phyloP scores from a whole-genome alignment of 305 asterid genomes.

The Fraxinus xanthoxyloides region DNA sequence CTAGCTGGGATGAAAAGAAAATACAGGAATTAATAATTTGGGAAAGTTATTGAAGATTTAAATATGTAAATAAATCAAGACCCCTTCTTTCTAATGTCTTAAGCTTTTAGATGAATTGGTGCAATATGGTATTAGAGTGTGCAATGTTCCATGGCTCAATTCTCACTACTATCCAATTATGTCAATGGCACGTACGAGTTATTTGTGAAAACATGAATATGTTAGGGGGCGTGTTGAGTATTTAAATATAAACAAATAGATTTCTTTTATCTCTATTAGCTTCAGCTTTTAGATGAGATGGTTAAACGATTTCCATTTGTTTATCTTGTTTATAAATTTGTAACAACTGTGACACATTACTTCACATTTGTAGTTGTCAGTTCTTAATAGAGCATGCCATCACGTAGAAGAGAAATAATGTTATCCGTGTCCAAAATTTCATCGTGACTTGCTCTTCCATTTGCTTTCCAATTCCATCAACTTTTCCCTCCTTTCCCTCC shows the following conservation, averaged over 20 bases:
- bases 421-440: not conserved
- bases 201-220: not conserved
- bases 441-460: not conserved
- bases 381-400: not conserved
- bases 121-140: not conserved
- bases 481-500: not conserved
- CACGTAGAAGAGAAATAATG: not conserved
- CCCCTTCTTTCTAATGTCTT: not conserved
- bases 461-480: not conserved
- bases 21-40: not conserved
- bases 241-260: not conserved
- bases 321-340: not conserved
- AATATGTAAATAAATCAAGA: not conserved
- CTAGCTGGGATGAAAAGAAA: not conserved
- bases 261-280: not conserved
- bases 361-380: not conserved
- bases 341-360: not conserved
- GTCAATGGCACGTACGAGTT: not conserved
- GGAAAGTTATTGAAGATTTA: not conserved
- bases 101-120: not conserved
- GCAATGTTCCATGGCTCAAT: not conserved
- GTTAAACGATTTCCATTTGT: not conserved
- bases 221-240: not conserved
- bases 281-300: not conserved
- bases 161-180: not conserved